Conservation (phyloP, 305 asterid genomes). For the Fraxinus paxiana region DNA sequence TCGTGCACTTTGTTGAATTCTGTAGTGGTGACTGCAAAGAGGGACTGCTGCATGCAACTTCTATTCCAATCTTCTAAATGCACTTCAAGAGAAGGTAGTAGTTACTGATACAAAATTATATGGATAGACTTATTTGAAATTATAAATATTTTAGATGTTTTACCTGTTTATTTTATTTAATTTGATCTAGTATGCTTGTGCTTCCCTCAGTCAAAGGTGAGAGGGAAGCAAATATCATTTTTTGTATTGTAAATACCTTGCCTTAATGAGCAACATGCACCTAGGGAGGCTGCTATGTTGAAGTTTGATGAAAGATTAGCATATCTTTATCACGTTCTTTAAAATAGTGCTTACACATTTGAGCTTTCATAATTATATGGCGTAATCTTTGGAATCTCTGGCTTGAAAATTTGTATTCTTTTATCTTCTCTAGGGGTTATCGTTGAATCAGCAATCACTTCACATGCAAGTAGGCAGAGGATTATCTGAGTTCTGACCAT, state of each 20-base stretch:
- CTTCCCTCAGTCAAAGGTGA: background rate
- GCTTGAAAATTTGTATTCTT: background rate
- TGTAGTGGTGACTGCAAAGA: background rate
- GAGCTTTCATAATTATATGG: background rate
- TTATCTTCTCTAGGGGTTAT: background rate
- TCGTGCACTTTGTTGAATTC: background rate
- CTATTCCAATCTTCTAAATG: background rate
- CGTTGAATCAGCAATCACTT: background rate
- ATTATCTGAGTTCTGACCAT: slow-evolving; percentile 43
- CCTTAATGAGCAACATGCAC: background rate
- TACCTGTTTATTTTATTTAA: background rate
- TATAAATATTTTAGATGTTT: background rate
- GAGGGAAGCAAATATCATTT: background rate
- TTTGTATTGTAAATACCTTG: background rate
- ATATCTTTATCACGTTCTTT: background rate
- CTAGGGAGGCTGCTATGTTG: background rate
- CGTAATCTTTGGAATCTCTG: background rate
- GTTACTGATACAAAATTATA: background rate
- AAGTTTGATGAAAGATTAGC: background rate
- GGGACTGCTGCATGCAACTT: background rate
- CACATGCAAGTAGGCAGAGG: slow-evolving; percentile 41
- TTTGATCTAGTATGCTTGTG: background rate
- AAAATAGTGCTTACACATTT: background rate
- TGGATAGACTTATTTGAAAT: background rate
- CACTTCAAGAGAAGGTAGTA: background rate